Conservation (phyloP, 108 stramenopile genomes). For the Cyclotella baltica region DNA sequence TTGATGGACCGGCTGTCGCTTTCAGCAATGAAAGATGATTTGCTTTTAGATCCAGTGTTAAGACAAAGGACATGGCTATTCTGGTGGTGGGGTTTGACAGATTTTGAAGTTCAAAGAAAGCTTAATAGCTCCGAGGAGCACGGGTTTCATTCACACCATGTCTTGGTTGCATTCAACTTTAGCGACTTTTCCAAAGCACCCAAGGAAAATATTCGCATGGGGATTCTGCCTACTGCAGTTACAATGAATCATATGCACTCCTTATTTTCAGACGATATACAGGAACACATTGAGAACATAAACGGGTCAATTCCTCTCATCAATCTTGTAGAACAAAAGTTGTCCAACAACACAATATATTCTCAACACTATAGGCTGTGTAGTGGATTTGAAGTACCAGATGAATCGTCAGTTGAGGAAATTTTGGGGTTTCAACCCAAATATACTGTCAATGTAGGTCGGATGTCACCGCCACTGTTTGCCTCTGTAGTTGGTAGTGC, state of each 20-base stretch:
- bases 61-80: conserved; percentile 1
- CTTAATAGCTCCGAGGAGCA: not conserved
- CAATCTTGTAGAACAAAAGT: not conserved
- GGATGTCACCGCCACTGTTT: not conserved
- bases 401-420: not conserved
- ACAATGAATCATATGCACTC: not conserved
- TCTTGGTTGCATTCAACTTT: not conserved
- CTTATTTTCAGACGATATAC: not conserved
- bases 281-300: not conserved
- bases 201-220: not conserved
- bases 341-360: not conserved
- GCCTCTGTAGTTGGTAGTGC: not conserved
- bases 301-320: not conserved
- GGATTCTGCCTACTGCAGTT: not conserved
- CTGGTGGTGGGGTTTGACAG: not conserved
- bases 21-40: not conserved
- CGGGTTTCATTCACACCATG: not conserved
- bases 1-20: not conserved
- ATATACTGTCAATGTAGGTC: not conserved
- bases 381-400: not conserved
- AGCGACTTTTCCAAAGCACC: not conserved
- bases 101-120: not conserved
- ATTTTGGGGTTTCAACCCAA: conserved; percentile 4
- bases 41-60: not conserved
- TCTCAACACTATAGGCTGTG: not conserved